phyloP scores from a whole-genome alignment of 306 rosid species.

The Purshia tridentata region DNA sequence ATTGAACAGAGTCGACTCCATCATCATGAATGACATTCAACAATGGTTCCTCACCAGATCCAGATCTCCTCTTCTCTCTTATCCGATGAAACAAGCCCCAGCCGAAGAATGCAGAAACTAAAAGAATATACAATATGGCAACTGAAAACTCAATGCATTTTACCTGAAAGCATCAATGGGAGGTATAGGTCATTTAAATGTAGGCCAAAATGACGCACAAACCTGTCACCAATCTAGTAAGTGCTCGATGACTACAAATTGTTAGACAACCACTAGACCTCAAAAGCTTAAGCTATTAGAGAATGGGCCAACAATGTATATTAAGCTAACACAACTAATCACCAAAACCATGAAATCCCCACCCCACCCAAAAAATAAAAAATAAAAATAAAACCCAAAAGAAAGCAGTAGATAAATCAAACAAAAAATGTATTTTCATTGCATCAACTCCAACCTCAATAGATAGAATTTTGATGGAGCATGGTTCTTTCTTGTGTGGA shows the following conservation, averaged over 20 bases:
- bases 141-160: conserved; percentile 77
- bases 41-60: conserved; percentile 58
- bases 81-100: conserved; percentile 61
- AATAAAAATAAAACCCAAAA: conserved; percentile 15
- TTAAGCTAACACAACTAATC: neutral
- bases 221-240: conserved; percentile 1
- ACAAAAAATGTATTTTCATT: conserved; percentile 12
- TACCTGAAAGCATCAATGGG: conserved; percentile 51
- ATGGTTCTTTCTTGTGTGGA: conserved; percentile 59
- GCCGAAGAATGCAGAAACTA: conserved; percentile 66
- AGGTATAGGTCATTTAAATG: conserved; percentile 26
- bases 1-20: conserved; percentile 38
- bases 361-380: conserved; percentile 1
- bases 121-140: conserved; percentile 54
- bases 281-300: too few species aligned
- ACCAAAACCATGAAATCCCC: conserved; percentile 4
- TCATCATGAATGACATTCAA: conserved; percentile 46
- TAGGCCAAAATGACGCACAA: conserved; percentile 9
- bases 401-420: neutral
- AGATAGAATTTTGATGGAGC: conserved; percentile 66
- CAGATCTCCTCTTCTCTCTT: conserved; percentile 49
- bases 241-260: conserved; percentile 1
- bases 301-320: too few species aligned
- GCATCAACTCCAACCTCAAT: conserved; percentile 56
- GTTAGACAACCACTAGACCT: too few species aligned